Evolutionary conservation across 768 basidiomycete species (phyloP), one percentile per base, ranked within the genome.

Genomic region (Boletus rubropictus): DNA sequence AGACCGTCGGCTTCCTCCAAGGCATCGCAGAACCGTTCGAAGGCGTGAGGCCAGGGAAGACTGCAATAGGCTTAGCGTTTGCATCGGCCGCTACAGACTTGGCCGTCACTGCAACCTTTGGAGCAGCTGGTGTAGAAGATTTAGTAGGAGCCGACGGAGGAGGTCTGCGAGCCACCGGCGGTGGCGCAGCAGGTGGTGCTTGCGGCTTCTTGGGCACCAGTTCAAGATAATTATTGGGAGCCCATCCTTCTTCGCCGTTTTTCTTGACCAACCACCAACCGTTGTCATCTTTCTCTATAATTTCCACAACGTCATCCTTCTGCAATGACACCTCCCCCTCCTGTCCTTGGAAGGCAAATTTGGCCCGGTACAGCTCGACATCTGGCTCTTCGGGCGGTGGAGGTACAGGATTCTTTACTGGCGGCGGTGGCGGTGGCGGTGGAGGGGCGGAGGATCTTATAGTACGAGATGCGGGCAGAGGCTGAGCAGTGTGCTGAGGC

Each of bases 261-360:
- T 86, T 91, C 75, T 85, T 89, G 47, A 97, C 86, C 27, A 96
- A 75, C 95, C 96, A 98, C 96, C 96, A 99, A 3, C 95, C 96
- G 57, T 95, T 95, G 50, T 93, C 82, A 61, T 86, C 84, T 64
- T 96, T 92, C 71, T 95, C 85, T 27, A 93, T 73, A 17, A 98
- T 72, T 69, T 97, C 94, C 1, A 98, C 89, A 3, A 88, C 48
- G 50, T 97, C 96, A 57, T 93, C 96, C 66, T 97, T 97, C 55
- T 76, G 78, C 42, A 99, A 67, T 6, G 81, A 72, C 76, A 97
- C 84, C 67, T 99, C 96, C 11, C 94, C 94, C 28, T 85, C 84
- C 66, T 97, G 89, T 2, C 93, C 94, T 31, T 83, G 76, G 61
- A 99, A 99, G n/a, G 84, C 79, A 67, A 85, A 99, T 54, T 95